Base-by-base conservation (phyloP, 495 filamentous ascomycete species). In the Talaromyces adpressus region DNA sequence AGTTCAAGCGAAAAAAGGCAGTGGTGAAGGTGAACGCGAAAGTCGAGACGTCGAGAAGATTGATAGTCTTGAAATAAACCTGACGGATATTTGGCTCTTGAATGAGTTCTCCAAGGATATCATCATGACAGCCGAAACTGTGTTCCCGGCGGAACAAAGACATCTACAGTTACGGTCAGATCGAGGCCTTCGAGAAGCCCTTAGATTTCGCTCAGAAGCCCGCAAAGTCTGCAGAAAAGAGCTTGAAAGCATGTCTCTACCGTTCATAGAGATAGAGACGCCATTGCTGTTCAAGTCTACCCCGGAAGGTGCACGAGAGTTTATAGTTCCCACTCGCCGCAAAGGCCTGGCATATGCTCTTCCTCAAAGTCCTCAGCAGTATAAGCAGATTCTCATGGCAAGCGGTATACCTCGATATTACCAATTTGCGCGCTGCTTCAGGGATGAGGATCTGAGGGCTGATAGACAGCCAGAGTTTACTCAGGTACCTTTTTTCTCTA, bases 381-480 rank as follows among this genome's bases (percentile, higher is more conserved):
- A 97, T 73, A 98, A 98, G 74, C 94, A 98, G 75, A 93, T 98
- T 49, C 82, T 98, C 20, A 97, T 98, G 92, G 89, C 92, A 8
- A 89, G 88, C 69, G 93, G 93, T 0, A 82, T 98, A 18, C 72
- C 78, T 5, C 82, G 81, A 7, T 98, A 98, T 72, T 96, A 85
- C 70, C 94, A 98, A 73, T 90, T 98, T 73, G 94, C 95, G 2
- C 87, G 85, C 64, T 98, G 94, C 69, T 98, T 98, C 76, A 89
- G 94, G 7, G 94, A 98, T 71, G 94, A 98, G 72, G 94, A 97
- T 78, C 77, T 93, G 51, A 81, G 94, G 23, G 93, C 95, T 0
- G 95, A 98, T 72, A 81, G 94, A 64, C 94, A 98, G 71, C 94
- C 94, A 4, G 94, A 98, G 69, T 98, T 98, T 70, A 97, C 94